Evolutionary conservation across 2,329 filamentous ascomycete species (phyloP), one percentile per base, ranked within the genome.

Genomic region (Xylariales sp.): DNA sequence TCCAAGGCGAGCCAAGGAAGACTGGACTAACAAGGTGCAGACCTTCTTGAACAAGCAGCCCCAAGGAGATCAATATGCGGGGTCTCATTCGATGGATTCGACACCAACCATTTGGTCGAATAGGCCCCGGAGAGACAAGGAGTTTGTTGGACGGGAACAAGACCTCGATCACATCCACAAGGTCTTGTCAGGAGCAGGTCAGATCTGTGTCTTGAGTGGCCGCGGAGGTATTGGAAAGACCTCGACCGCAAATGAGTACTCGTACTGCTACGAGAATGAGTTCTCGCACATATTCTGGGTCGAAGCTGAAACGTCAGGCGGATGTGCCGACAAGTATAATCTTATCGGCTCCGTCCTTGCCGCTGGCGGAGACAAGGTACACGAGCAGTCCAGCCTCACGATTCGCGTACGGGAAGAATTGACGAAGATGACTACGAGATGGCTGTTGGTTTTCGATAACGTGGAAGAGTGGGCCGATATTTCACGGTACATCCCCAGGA

Each of bases 401-500:
- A 21, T 33, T 9, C 19, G 37, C 10, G 38, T 44, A 7, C 31
- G 43, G 16, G 34, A 37, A 10, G 14, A 12, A 40, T 27, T 24
- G 27, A 53, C 22, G 18, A 38, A 19, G n/a, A 25, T 18, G 19
- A 38, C 45, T 3, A 43, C 14, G 18, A 41, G 38, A 18, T 51
- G 47, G 47, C 29, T 51, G 9, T 19, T 54, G 8, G 34, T 51
- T 5, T 50, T 54, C 22, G 52, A 54, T 41, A 54, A 54, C 37
- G 50, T 51, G 11, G 38, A 34, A 9, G 21, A 15, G 5, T 51
- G 48, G 45, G 24, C 21, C 5, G 43, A 45, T 31, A 39, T 50
- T 4, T 11, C 39, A 18, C 38, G 34, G 11, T 48, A 46, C 15
- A 42, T 46, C 31, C 48, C 48, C 1, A 21, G 32, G n/a, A 44